Evolutionary conservation across 176 grass and related monocot species (phyloP).

Genomic region (Metroxylon sagu): DNA sequence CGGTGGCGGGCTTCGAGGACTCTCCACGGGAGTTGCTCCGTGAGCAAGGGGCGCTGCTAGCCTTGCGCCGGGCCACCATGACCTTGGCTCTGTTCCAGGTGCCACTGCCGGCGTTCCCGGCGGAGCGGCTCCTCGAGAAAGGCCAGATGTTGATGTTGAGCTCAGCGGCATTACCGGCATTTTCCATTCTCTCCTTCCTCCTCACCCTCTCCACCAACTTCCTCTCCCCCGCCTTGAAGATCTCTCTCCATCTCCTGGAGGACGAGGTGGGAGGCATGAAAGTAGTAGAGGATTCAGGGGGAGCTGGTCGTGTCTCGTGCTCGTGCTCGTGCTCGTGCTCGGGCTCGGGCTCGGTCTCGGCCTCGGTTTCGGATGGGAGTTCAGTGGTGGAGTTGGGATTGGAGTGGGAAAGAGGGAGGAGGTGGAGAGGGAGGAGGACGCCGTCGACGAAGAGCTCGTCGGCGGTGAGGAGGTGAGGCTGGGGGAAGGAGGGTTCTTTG

Average conservation of each 20-base stretch:
- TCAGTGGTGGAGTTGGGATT: neutral
- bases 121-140: conserved; percentile 88
- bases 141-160: conserved; percentile 98
- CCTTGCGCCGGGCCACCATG: neutral
- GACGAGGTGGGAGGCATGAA: conserved; percentile 6
- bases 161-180: conserved; percentile 54
- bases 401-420: neutral
- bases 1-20: conserved; percentile 18
- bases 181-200: conserved; percentile 24
- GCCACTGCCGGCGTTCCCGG: conserved; percentile 29
- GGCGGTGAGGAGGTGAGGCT: conserved; percentile 55
- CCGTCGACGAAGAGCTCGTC: conserved; percentile 98
- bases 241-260: conserved; percentile 72
- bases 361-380: neutral
- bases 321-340: conserved; percentile 25
- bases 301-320: neutral
- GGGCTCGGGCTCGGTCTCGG: neutral
- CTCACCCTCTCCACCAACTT: conserved; percentile 51
- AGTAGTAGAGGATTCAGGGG: conserved; percentile 5
- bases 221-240: conserved; percentile 40
- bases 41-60: conserved; percentile 87
- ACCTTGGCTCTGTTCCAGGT: conserved; percentile 14
- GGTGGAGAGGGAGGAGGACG: conserved; percentile 76
- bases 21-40: conserved; percentile 93
- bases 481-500: conserved; percentile 37